Evolutionary conservation across 2,329 filamentous ascomycete genomes (phyloP), one percentile per base, ranked within the genome.

Genomic region (Ascocoryne sarcoides): DNA sequence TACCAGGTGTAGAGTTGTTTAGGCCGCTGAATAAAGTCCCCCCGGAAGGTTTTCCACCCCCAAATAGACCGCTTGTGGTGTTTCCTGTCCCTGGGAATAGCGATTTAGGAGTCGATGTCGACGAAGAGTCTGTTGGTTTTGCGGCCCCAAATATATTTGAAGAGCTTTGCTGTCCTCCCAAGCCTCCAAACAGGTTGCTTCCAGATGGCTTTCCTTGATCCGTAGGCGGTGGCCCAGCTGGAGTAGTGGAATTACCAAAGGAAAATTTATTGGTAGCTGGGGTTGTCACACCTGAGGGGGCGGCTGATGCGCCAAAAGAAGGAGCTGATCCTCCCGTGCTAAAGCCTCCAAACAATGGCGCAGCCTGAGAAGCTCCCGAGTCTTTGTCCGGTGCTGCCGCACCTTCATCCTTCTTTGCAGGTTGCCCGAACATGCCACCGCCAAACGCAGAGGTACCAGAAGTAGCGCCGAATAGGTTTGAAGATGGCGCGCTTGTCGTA

Each of bases 141-240:
- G n/a, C n/a, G n/a, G n/a, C n/a, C n/a, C n/a, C n/a, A n/a, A n/a
- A n/a, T n/a, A n/a, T n/a, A n/a, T n/a, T n/a, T n/a, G n/a, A n/a
- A n/a, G n/a, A n/a, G n/a, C n/a, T n/a, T n/a, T n/a, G n/a, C n/a
- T n/a, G n/a, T n/a, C n/a, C n/a, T n/a, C n/a, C n/a, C n/a, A n/a
- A n/a, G n/a, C n/a, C n/a, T n/a, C n/a, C n/a, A 40, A 54, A 55
- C n/a, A 53, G 26, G 10, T 43, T 40, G 15, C 39, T 47, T 37
- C 32, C 31, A 15, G 45, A 34, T 26, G 42, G 18, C 17, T 47
- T 46, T 21, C 20, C 26, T 36, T 43, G 48, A 32, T 49, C 51
- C 40, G 52, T 42, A 29, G 57, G 57, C 29, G 56, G 56, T 31
- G 53, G 55, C 14, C 58, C 58, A 32, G 56, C 55, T 23, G 58